Evolutionary conservation across 495 filamentous ascomycete species (phyloP), one percentile per base, ranked within the genome.

Genomic region (Neurospora discreta): DNA sequence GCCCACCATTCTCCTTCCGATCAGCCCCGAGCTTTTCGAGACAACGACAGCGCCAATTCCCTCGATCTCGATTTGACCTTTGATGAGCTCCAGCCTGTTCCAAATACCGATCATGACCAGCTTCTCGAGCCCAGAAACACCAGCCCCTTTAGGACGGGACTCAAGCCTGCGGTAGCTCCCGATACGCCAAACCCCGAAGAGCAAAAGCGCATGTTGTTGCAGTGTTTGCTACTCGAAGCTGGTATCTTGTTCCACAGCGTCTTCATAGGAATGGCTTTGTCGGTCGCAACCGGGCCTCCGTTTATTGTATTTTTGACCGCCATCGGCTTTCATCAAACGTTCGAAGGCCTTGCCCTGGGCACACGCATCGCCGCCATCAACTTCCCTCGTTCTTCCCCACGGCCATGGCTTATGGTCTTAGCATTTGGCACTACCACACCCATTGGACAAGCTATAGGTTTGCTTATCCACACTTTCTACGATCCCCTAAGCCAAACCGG

Each of bases 331-430:
- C 93, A 96, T 72, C 93, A 91, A 79, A 87, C 85, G 18, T 92
- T 92, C 76, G 91, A 93, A 79, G 91, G 91, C 26, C 82, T 93
- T 6, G 91, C 91, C 8, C 86, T 93, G 3, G 91, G 91, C 42
- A 88, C 88, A 15, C 88, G 91, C 36, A 93, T 93, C 69, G 90
- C 91, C 10, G 86, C 87, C 10, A 81, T 92, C 16, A 81, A 87
- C 16, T 90, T 87, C 71, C 85, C 89, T n/a, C 81, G 80, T 39
- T 80, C 84, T 26, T 84, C 74, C 68, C 81, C 77, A 80, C 86
- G 78, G 83, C 95, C 95, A 13, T 97, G 94, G 94, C 85, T 97
- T n/a, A 98, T 98, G 95, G 92, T 91, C 5, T 83, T 95, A 9
- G 93, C 95, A 3, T 98, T 96, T 76, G 95, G 95, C 33, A 88